Evolutionary conservation across 495 filamentous ascomycete species (phyloP).

Genomic region (Podospora sp.): DNA sequence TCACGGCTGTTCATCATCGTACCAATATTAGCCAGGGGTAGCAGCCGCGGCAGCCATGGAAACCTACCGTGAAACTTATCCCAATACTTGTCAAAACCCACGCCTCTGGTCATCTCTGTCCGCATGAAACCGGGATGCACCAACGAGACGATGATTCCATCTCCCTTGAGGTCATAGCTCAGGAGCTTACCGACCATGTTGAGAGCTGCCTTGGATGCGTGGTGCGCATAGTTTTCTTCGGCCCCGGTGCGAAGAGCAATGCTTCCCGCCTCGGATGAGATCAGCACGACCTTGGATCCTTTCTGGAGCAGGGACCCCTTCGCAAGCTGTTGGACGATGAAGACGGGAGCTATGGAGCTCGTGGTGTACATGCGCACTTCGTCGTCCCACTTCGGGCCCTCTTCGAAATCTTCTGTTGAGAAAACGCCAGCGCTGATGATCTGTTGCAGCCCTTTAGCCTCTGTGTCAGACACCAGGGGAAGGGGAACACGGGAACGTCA

Average conservation of each 20-base stretch:
- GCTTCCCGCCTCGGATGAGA: constrained; percentile 69
- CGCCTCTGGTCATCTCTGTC: constrained; percentile 70
- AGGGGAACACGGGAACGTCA: not conserved
- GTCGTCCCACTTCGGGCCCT: constrained; percentile 64
- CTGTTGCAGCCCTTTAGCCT: constrained; percentile 13
- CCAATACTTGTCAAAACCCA: constrained; percentile 73
- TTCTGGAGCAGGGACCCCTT: constrained; percentile 52
- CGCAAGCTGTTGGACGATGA: constrained; percentile 63
- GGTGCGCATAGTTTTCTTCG: constrained; percentile 73
- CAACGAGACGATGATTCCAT: constrained; percentile 64
- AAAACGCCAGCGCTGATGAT: constrained; percentile 73
- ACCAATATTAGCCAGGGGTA: not conserved
- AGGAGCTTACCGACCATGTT: constrained; percentile 78
- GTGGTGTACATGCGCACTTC: constrained; percentile 73
- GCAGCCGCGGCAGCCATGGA: constrained; percentile 15
- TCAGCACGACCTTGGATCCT: constrained; percentile 64
- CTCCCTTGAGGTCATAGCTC: constrained; percentile 65
- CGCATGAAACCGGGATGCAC: constrained; percentile 78
- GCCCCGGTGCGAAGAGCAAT: constrained; percentile 70
- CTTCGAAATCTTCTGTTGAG: constrained; percentile 59
- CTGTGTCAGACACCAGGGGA: not conserved
- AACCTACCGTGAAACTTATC: constrained; percentile 64
- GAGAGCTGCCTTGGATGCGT: constrained; percentile 70
- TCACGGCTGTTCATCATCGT: constrained; percentile 54
- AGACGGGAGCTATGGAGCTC: constrained; percentile 65